phyloP scores from a whole-genome alignment of 2,329 filamentous ascomycete genomes.

The Xylaria sp. region DNA sequence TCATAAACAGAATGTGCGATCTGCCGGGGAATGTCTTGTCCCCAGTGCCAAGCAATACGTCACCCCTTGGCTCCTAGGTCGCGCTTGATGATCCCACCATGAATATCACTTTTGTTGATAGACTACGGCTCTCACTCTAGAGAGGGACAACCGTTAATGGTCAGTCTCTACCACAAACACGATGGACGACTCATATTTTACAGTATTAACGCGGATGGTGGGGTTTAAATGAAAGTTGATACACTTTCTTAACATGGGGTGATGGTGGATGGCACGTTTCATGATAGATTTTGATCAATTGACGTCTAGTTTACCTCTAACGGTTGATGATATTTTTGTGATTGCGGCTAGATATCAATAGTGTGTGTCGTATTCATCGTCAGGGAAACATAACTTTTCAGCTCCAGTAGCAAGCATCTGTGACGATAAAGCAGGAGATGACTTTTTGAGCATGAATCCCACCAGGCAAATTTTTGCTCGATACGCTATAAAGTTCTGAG shows the following conservation, averaged over 20 bases:
- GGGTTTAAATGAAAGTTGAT: constrained; percentile 24
- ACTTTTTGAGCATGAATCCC: too few relatives aligned
- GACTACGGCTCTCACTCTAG: constrained; percentile 38
- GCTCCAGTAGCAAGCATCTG: too few relatives aligned
- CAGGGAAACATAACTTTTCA: not conserved
- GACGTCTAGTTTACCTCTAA: constrained; percentile 36
- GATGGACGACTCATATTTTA: constrained; percentile 14
- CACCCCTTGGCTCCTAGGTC: constrained; percentile 28
- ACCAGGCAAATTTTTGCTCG: not conserved
- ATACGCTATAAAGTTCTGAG: not conserved
- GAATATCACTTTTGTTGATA: constrained; percentile 39
- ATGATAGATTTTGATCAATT: constrained; percentile 50
- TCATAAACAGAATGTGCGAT: constrained; percentile 16
- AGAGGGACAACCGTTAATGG: constrained; percentile 31
- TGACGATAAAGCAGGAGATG: not conserved
- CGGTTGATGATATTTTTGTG: not conserved
- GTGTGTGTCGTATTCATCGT: not conserved
- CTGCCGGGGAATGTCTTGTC: not conserved
- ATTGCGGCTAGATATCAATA: not conserved
- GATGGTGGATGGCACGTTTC: constrained; percentile 39
- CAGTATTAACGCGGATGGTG: constrained; percentile 11
- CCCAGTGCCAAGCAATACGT: constrained; percentile 10
- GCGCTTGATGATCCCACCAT: constrained; percentile 11
- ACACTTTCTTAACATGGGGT: constrained; percentile 32
- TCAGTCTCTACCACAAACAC: constrained; percentile 13